Base-by-base conservation (phyloP, 805 yeast genomes). In the Kazachstania bromeliacearum region DNA sequence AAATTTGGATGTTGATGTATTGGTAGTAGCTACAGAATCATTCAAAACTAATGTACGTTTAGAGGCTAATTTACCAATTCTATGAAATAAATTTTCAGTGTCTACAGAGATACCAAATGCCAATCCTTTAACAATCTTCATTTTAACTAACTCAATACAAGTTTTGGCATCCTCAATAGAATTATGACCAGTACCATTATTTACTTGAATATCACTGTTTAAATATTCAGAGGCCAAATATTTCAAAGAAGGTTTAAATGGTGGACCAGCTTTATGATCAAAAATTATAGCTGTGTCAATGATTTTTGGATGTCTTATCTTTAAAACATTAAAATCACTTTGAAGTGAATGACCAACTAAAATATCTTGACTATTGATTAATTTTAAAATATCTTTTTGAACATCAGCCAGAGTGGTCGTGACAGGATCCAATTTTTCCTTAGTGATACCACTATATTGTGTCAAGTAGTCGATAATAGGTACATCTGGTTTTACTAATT, bases 271-370 rank as follows among this genome's bases (percentile, higher is more conserved):
- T n/a, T 74, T 71, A 53, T 87, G 95, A 36, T 85, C 85, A 59
- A 64, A 82, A 8, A 79, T 63, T 1, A 82, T 46, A 0, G 96
- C 68, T 0, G 97, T 89, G 58, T 89, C 98, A 10, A 89, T 73
- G 18, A 88, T 68, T 12, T 60, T 65, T 2, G 83, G 79, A 54
- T 89, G 97, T 33, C 77, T 68, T 12, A 92, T 47, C 46, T 71
- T 70, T 52, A 92, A 58, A 3, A 77, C 94, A 8, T 69, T 65
- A 33, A 89, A 64, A 57, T 89, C 98, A 16, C 80, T 77, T 43
- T 88, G 89, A 21, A 89, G 63, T 0, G 97, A 89, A 55, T 89
- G 98, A 2, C 98, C 97, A 35, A 89, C 71, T 16, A 89, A 52
- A 10, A 78, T 67, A 53, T 87, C 96, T 13, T 64, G 60, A 5